Evolutionary conservation across 2,329 filamentous ascomycete species (phyloP), one percentile per base, ranked within the genome.

Genomic region (Aureobasidium sp.): DNA sequence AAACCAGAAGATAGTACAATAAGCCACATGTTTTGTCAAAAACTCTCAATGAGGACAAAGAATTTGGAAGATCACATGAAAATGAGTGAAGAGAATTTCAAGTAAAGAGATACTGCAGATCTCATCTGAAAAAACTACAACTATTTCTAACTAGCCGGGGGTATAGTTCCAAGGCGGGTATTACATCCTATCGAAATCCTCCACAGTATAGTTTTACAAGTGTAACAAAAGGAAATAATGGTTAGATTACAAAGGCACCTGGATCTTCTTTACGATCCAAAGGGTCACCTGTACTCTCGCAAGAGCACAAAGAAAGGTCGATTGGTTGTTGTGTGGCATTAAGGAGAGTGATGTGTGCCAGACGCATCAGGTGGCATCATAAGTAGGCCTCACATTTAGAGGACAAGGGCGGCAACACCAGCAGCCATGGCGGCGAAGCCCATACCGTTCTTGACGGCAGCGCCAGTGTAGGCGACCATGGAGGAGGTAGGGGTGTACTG

Each of bases 361-460:
- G 44, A 59, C 43, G 43, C 55, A 59, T 59, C 55, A 59, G 24
- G n/a, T 46, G 37, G 41, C 27, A 57, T 41, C 36, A 26, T 20
- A n/a, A 12, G 12, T 44, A 9, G 37, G 20, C 43, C 29, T 46
- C 13, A 46, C 7, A 34, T 59, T 51, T 60, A 60, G 26, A 60
- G 57, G 26, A 60, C 34, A 26, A 60, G 41, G 46, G 57, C 57
- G 9, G 57, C 57, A 43, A 51, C 57, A 60, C 57, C 60, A 29
- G 47, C 47, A 43, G 48, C 60, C 36, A 51, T 51, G 43, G 60
- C 60, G 60, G 43, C 50, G 32, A 46, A 32, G 34, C 50, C 60
- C 37, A 55, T 47, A 10, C 41, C 60, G 48, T 55, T 62, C 60
- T 62, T 62, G 60, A 36, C 43, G 51, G 60, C 60, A n/a, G 60